Evolutionary conservation across 2,329 filamentous ascomycete species (phyloP).

Genomic region (Hymenoscyphus occultus): DNA sequence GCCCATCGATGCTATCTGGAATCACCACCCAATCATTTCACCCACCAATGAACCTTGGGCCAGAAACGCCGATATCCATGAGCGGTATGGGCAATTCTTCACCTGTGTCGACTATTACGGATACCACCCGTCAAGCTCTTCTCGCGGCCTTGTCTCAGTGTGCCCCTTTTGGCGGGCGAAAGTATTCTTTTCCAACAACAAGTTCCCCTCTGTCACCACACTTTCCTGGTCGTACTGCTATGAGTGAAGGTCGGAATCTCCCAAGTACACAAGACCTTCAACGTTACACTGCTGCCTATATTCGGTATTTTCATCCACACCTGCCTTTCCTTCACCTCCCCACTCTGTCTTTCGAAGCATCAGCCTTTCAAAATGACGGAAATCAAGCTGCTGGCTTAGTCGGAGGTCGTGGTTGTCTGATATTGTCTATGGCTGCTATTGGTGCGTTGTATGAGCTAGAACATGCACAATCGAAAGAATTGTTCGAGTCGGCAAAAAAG

Average conservation of each 20-base stretch:
- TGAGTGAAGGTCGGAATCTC: slow-evolving; percentile 54
- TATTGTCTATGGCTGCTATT: slow-evolving; percentile 82
- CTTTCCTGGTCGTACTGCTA: slow-evolving; percentile 48
- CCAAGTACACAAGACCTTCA: slow-evolving; percentile 84
- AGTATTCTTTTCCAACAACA: slow-evolving; percentile 60
- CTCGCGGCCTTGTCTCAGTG: slow-evolving; percentile 57
- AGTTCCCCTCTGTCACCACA: slow-evolving; percentile 54
- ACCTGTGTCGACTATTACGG: slow-evolving; percentile 62
- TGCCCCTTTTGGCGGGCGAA: slow-evolving; percentile 55
- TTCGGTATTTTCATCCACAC: slow-evolving; percentile 90
- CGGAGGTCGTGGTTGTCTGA: slow-evolving; percentile 80
- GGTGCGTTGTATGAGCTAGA: slow-evolving; percentile 88
- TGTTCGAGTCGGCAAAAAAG: slow-evolving; percentile 92
- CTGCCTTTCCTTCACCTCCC: slow-evolving; percentile 91
- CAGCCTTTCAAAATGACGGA: slow-evolving; percentile 62
- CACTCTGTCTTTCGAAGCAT: slow-evolving; percentile 84
- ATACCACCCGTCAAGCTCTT: slow-evolving; percentile 60
- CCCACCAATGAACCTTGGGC: slow-evolving; percentile 65
- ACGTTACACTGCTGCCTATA: slow-evolving; percentile 85
- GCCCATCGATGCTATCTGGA: slow-evolving; percentile 67
- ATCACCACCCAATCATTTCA: slow-evolving; percentile 60
- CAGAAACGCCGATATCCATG: slow-evolving; percentile 71
- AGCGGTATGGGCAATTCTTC: slow-evolving; percentile 53
- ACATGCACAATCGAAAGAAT: slow-evolving; percentile 70
- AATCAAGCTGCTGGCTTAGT: slow-evolving; percentile 56